Base-by-base conservation (phyloP, 2,329 filamentous ascomycete genomes). In the Delphinella strobiligena region DNA sequence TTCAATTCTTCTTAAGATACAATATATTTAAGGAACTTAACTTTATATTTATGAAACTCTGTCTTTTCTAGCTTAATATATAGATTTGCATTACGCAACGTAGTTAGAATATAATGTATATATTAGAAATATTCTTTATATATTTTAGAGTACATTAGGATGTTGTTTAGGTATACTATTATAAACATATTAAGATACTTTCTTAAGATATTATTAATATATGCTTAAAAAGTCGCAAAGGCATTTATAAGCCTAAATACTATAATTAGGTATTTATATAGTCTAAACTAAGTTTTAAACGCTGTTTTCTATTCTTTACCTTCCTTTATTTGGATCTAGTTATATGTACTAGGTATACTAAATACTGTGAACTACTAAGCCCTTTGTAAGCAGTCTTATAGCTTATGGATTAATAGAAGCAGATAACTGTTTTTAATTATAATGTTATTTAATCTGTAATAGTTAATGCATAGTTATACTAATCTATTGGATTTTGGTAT, bases 1-100 rank as follows among this genome's bases (percentile, higher is more conserved):
- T 34, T 19, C n/a, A 61, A 45, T 38, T 50, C 41, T 30, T 47
- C 33, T 11, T 33, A 38, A 12, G 31, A 36, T 19, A 61, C 53
- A 36, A 52, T 52, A 44, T 51, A 59, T 17, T 50, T 44, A 29
- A 62, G 43, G 42, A 54, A 61, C 15, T 53, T 42, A 24, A 53
- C 44, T 43, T 49, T 30, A 16, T 52, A 42, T 27, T 42, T 45
- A 42, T 54, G 44, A 43, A 60, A 61, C 32, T 53, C 34, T 43
- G 42, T 58, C 46, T 61, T 61, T 3, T 51, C 40, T 19, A 46
- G 41, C 16, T 49, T 43, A 19, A 48, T 14, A 18, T 48, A 43
- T 7, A 56, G 43, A 3, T 40, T 48, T 8, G 31, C 36, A 33
- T 49, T 19, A 4, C 36, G 11, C 8, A 57, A 45, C 11, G 48